These are phyloP conservation scores for Cladosporium sp. DNA, from an alignment of 2,329 filamentous ascomycete species.

Conservation along the genomic window DNA sequence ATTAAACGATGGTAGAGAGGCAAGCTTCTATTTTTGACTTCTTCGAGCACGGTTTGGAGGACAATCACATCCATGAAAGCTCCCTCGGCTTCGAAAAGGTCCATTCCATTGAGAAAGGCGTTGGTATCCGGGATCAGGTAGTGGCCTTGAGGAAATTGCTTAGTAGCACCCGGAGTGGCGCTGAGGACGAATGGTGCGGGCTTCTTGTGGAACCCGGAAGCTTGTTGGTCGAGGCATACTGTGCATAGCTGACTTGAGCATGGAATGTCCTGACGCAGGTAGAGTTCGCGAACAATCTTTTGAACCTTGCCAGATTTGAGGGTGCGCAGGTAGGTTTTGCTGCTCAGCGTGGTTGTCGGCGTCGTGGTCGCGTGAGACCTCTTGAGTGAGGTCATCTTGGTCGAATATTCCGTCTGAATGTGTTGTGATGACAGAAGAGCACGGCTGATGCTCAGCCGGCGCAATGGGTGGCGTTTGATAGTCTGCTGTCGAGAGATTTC, in stretches of 20 bases:
- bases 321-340: constrained; percentile 93
- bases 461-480: constrained; percentile 3
- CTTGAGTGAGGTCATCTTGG: constrained; percentile 62
- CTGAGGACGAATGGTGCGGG: constrained; percentile 84
- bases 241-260: constrained; percentile 91
- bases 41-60: constrained; percentile 92
- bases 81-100: constrained; percentile 87
- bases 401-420: neutral
- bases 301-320: constrained; percentile 96
- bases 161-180: constrained; percentile 81
- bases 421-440: neutral
- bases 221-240: constrained; percentile 63
- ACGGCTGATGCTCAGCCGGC: neutral
- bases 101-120: constrained; percentile 92
- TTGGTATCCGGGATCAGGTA: constrained; percentile 97
- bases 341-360: constrained; percentile 71
- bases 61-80: constrained; percentile 97
- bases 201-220: constrained; percentile 74
- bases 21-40: constrained; percentile 88
- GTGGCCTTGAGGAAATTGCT: constrained; percentile 79
- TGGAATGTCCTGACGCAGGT: constrained; percentile 93
- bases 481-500: constrained; percentile 9
- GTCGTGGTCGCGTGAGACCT: constrained; percentile 58
- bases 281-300: constrained; percentile 96
- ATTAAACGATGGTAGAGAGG: constrained; percentile 94